A percentile compares a stretch with the other conserved stretches of the same genome.
These are phyloP conservation scores for Odontarrhena argentea DNA, from an alignment of 345 rosid species.

Conservation along the genomic window DNA sequence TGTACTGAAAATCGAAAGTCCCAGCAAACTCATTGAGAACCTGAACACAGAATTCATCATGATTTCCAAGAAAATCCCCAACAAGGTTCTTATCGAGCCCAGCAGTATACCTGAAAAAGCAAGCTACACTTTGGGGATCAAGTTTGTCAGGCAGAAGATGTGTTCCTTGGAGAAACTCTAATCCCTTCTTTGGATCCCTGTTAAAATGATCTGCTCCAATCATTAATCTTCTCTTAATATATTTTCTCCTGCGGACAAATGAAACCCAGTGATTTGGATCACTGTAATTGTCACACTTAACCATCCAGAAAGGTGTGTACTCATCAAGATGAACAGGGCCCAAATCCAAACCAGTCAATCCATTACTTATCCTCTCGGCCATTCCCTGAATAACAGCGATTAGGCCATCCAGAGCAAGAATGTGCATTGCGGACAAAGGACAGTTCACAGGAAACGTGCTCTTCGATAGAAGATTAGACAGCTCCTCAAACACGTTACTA, in stretches of 20 bases:
- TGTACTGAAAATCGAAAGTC: slow-evolving; percentile 96
- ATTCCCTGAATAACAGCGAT: slow-evolving; percentile 97
- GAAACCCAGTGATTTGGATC: slow-evolving; percentile 93
- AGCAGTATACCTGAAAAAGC: slow-evolving; percentile 95
- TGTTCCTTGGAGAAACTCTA: slow-evolving; percentile 97
- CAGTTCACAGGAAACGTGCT: slow-evolving; percentile 98
- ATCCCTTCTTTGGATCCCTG: slow-evolving; percentile 98
- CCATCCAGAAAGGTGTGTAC: slow-evolving; percentile 98
- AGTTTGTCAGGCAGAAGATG: slow-evolving; percentile 98
- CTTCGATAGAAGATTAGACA: slow-evolving; percentile 88
- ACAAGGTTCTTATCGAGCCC: slow-evolving; percentile 98
- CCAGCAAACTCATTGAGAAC: slow-evolving; percentile 99
- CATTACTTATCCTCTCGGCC: slow-evolving; percentile 97
- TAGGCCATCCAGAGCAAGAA: slow-evolving; percentile 94
- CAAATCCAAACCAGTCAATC: slow-evolving; percentile 63
- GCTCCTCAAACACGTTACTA: slow-evolving; percentile 95
- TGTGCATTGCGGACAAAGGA: slow-evolving; percentile 95
- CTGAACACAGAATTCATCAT: slow-evolving; percentile 97
- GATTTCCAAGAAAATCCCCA: slow-evolving; percentile 98
- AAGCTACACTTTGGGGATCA: slow-evolving; percentile 99
- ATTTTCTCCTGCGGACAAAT: slow-evolving; percentile 86
- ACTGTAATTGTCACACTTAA: slow-evolving; percentile 78
- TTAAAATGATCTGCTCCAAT: slow-evolving; percentile 99
- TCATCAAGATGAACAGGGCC: slow-evolving; percentile 76
- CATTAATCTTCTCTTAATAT: slow-evolving; percentile 95